Conservation (phyloP, 768 basidiomycete species). For the Pleurotus sapidus region DNA sequence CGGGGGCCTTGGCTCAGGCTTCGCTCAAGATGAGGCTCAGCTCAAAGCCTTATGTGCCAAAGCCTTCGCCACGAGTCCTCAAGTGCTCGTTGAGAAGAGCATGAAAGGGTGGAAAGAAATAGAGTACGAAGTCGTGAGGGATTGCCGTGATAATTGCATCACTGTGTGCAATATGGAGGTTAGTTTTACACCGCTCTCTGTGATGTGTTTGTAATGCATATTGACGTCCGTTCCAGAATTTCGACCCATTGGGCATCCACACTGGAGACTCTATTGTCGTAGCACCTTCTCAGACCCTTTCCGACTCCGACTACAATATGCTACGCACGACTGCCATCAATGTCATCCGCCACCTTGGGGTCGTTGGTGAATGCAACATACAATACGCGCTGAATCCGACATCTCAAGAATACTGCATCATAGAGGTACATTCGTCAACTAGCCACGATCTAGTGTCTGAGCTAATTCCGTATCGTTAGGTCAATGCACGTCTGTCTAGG, state of each 20-base stretch:
- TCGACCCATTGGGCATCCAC: constrained; percentile 97
- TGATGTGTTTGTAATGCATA: too few species aligned
- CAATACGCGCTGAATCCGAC: constrained; percentile 96
- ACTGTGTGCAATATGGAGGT: constrained; percentile 99
- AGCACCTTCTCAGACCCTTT: constrained; percentile 96
- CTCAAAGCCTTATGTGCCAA: constrained; percentile 85
- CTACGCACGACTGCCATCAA: constrained; percentile 97
- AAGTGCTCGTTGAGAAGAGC: constrained; percentile 97
- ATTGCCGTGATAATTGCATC: constrained; percentile 98
- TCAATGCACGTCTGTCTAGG: constrained; percentile 97
- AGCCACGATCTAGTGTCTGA: not conserved
- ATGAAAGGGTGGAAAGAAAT: constrained; percentile 99
- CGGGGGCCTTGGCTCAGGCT: constrained; percentile 93
- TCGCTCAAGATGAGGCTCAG: constrained; percentile 93
- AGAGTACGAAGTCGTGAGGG: constrained; percentile 97
- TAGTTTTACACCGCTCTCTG: constrained; percentile 20
- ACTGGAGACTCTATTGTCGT: constrained; percentile 99
- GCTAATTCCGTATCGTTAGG: constrained; percentile 28
- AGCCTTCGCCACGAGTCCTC: constrained; percentile 96
- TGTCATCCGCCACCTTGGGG: constrained; percentile 97
- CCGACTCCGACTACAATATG: constrained; percentile 99
- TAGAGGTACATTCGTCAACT: constrained; percentile 58
- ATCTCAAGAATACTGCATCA: constrained; percentile 97
- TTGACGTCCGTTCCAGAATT: constrained; percentile 64
- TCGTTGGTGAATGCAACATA: constrained; percentile 98